Evolutionary conservation across 1,284 basidiomycete genomes (phyloP).

Genomic region (Ceratobasidium sp.): DNA sequence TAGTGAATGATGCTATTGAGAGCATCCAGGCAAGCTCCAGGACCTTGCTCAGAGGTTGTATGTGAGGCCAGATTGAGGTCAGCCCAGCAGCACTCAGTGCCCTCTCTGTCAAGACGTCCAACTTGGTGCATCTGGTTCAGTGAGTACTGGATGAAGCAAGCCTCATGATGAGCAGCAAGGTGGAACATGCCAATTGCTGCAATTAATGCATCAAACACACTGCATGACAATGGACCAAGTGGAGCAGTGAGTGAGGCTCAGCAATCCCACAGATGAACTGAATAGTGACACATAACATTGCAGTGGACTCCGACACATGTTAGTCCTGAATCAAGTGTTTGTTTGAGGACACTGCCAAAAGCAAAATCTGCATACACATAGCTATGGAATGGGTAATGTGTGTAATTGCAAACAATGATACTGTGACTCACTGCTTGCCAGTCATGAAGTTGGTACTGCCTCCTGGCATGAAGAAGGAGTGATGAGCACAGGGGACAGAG

Average conservation of each 20-base stretch:
- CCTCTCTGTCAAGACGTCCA: not conserved
- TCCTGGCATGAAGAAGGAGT: not conserved
- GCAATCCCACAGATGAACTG: not conserved
- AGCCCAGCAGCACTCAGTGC: not conserved
- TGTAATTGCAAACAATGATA: too few species aligned
- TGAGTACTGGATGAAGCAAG: not conserved
- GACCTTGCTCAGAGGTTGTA: conserved; percentile 11
- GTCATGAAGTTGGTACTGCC: not conserved
- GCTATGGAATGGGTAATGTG: not conserved
- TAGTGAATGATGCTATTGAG: conserved; percentile 1
- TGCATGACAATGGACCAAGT: not conserved
- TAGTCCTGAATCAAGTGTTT: not conserved
- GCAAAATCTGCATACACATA: not conserved
- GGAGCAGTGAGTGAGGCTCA: not conserved
- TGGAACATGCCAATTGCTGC: not conserved
- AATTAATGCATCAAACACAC: not conserved
- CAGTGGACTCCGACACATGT: not conserved
- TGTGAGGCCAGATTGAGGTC: conserved; percentile 1
- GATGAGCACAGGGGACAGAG: not conserved
- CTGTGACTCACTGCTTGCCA: not conserved
- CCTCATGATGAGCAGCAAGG: conserved; percentile 1
- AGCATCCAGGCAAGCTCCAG: not conserved
- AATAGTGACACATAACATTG: conserved; percentile 7
- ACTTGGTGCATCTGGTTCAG: not conserved
- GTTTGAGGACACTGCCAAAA: not conserved